Conservation (phyloP, 441 rosid species). For the Capsella rubella region DNA sequence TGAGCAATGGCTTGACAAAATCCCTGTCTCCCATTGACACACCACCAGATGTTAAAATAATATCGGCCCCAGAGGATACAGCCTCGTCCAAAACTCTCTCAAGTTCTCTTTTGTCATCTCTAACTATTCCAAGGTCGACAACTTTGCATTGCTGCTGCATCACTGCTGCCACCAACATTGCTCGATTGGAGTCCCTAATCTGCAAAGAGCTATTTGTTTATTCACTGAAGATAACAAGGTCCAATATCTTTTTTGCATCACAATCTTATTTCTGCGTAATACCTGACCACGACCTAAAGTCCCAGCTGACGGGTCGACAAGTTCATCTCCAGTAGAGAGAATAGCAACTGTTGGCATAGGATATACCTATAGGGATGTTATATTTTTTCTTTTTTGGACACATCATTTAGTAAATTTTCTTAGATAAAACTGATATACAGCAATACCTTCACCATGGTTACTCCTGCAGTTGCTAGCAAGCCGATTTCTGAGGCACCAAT, state of each 20-base stretch:
- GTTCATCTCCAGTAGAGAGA: conserved; percentile 97
- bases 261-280: conserved; percentile 28
- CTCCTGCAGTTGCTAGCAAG: conserved; percentile 85
- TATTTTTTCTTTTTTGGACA: not conserved
- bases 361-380: conserved; percentile 65
- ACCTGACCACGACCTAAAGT: conserved; percentile 89
- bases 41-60: conserved; percentile 94
- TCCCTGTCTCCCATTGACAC: conserved; percentile 99
- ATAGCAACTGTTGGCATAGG: conserved; percentile 81
- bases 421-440: conserved; percentile 34
- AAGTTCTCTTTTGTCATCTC: conserved; percentile 78
- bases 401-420: conserved; percentile 25
- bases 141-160: conserved; percentile 78
- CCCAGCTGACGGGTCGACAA: conserved; percentile 73
- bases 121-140: conserved; percentile 86
- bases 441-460: conserved; percentile 74
- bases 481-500: conserved; percentile 93
- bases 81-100: conserved; percentile 69
- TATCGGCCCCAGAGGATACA: conserved; percentile 69
- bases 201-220: conserved; percentile 50
- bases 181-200: conserved; percentile 97
- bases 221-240: conserved; percentile 31
- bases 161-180: conserved; percentile 87
- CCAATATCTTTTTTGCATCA: conserved; percentile 23
- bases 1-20: conserved; percentile 85